Evolutionary conservation across 106 monocot genomes (phyloP).

Genomic region (Cymbidium sinense): DNA sequence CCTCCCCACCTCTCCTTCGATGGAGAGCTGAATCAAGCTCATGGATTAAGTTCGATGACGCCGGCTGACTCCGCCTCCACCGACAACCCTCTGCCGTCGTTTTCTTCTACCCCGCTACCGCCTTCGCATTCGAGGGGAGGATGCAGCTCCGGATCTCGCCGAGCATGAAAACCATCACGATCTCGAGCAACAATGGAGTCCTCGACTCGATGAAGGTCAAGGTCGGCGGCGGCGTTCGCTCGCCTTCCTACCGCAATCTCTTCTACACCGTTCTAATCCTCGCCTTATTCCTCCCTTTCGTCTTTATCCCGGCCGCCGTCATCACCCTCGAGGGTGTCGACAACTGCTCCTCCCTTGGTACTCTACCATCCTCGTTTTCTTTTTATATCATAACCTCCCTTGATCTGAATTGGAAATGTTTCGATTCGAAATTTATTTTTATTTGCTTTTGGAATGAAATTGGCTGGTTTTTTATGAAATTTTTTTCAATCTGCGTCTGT

Average conservation of each 20-base stretch:
- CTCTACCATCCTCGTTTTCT: background rate
- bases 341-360: constrained; percentile 70
- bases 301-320: constrained; percentile 64
- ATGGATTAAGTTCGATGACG: too few relatives aligned
- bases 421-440: too few relatives aligned
- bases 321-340: constrained; percentile 70
- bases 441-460: too few relatives aligned
- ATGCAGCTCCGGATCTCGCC: constrained; percentile 99
- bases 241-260: constrained; percentile 53
- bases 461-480: too few relatives aligned
- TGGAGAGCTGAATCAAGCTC: too few relatives aligned
- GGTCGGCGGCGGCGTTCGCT: constrained; percentile 54
- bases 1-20: too few relatives aligned
- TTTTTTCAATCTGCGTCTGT: background rate
- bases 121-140: constrained; percentile 8
- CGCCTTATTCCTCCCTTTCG: constrained; percentile 62
- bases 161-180: constrained; percentile 98
- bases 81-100: too few relatives aligned
- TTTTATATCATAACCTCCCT: background rate
- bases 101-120: too few relatives aligned
- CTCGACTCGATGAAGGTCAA: constrained; percentile 85
- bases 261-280: constrained; percentile 57
- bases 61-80: too few relatives aligned
- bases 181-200: constrained; percentile 70
- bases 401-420: too few relatives aligned